These are phyloP conservation scores for Wickerhamomyces sp. DNA, from an alignment of 1,139 yeast species.

Conservation along the genomic window DNA sequence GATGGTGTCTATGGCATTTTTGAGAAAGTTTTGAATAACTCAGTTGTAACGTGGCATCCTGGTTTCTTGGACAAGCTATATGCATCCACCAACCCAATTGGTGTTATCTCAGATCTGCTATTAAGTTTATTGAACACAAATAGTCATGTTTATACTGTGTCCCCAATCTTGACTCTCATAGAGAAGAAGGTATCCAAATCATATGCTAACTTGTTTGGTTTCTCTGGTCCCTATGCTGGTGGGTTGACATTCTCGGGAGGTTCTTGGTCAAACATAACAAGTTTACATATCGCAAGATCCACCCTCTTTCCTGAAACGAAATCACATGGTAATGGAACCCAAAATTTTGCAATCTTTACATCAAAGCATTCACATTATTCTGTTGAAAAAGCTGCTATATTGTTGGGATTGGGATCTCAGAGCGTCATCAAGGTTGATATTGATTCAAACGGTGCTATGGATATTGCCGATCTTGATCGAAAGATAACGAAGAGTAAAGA, in stretches of 20 bases:
- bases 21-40: constrained; percentile 56
- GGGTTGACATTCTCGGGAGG: constrained; percentile 89
- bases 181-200: constrained; percentile 65
- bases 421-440: constrained; percentile 64
- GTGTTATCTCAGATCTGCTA: constrained; percentile 68
- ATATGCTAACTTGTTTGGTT: constrained; percentile 68
- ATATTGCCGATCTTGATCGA: constrained; percentile 39
- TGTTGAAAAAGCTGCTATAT: constrained; percentile 76
- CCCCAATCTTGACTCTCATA: constrained; percentile 73
- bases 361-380: constrained; percentile 77
- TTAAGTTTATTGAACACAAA: constrained; percentile 74
- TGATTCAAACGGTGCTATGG: constrained; percentile 52
- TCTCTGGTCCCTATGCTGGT: constrained; percentile 51
- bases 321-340: constrained; percentile 46
- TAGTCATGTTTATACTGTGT: constrained; percentile 81
- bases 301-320: constrained; percentile 67
- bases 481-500: constrained; percentile 39
- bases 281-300: constrained; percentile 73
- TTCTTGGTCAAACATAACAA: constrained; percentile 79
- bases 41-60: constrained; percentile 84
- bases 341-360: constrained; percentile 66
- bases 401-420: constrained; percentile 65
- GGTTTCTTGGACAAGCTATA: constrained; percentile 83
- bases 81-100: constrained; percentile 82
- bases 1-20: constrained; percentile 44